Evolutionary conservation across 116 monocot genomes (phyloP), one percentile per base, ranked within the genome.

Genomic region (Phalaenopsis hybrid): DNA sequence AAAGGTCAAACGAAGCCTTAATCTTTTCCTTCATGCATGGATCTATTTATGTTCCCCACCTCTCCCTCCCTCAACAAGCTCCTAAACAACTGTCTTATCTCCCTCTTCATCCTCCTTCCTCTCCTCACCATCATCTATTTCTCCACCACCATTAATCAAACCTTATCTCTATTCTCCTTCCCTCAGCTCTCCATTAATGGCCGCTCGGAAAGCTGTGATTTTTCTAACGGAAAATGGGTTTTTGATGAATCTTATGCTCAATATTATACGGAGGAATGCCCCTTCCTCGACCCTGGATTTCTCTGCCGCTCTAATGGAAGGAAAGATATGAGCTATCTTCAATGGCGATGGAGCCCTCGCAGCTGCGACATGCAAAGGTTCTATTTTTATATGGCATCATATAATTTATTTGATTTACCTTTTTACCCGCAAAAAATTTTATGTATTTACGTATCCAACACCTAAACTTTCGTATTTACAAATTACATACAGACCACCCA

Each of bases 291-390:
- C 57, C 88, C 87, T 5, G 85, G 91, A 2, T 89, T 80, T 28
- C 89, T 57, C 58, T 94, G 96, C 90, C 81, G 43, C 10, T 75
- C 72, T 48, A 94, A 94, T 44, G 96, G 96, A 55, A 87, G 96
- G 34, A 83, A 80, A 0, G 91, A 96, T 67, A 49, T 83, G 1
- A 80, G 61, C 17, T 96, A 90, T 63, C 84, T 87, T 75, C 78
- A 89, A 13, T 96, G 94, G 94, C 82, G 96, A 21, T 96, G 94
- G 96, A 85, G 83, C 69, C 94, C 94, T n/a, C 78, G 77, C 8
- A 83, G 77, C n/a, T 96, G 96, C 57, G 52, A 89, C 43, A 85
- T 96, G 50, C 96, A 90, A 0, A 88, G 75, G 94, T 61, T 6
- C 52, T 52, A 12, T 12, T 52, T 52, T 45, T 45, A 45, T 45